Evolutionary conservation across 805 yeast species (phyloP), one percentile per base, ranked within the genome.

Genomic region (Ogataea glucozyma): DNA sequence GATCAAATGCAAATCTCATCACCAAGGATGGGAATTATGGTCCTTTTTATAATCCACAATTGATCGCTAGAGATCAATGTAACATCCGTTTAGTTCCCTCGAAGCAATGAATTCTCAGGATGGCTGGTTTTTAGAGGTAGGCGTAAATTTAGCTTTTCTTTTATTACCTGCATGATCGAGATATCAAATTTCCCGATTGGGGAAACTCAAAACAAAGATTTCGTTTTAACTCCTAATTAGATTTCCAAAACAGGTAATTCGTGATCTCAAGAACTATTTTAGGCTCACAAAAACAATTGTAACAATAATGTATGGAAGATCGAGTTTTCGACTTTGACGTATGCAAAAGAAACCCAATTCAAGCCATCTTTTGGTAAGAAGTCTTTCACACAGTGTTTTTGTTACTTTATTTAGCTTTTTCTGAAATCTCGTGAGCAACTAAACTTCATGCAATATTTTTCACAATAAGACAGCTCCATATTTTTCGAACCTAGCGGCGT

Each of bases 61-160:
- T 20, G 47, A 49, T 49, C 47, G 20, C 10, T 14, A 4, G 14
- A 22, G 26, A 36, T 44, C 50, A 47, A 20, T 14, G 36, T 27
- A 16, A 20, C 32, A 7, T 23, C 35, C 22, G 27, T 26, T 18
- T 10, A 19, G n/a, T 19, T 21, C 29, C 40, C 12, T 9, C 27
- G 22, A 21, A 29, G 11, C 14, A n/a, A 4, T 4, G 34, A 9
- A 10, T 24, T 21, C 10, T 24, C 27, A 20, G 29, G 52, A 48
- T 38, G 56, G 56, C 56, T 49, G 56, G 53, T 49, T 46, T 52
- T 16, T 40, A 7, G 12, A 26, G 14, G 30, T 14, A 18, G 38
- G 26, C 32, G 26, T 22, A 31, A 19, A 23, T 31, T 11, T 19
- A 20, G 35, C 26, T 22, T 14, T 23, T 34, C 27, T 4, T 13